These are phyloP conservation scores for Xanthoceras sorbifolium DNA, from an alignment of 345 rosid species.

Conservation along the genomic window DNA sequence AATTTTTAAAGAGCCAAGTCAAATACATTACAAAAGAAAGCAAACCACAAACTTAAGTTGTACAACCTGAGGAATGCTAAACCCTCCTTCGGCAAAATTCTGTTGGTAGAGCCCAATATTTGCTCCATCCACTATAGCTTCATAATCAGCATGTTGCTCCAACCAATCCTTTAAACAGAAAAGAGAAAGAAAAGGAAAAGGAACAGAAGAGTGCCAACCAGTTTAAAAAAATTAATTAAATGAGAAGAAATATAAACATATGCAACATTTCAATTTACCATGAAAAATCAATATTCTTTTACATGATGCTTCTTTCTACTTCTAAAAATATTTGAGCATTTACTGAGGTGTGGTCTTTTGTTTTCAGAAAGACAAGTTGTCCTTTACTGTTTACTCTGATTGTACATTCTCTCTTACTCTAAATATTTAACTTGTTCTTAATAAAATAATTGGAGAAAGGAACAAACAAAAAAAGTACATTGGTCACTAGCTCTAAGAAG, in stretches of 20 bases:
- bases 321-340: neutral
- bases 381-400: neutral
- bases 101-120: conserved; percentile 90
- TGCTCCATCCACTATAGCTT: conserved; percentile 90
- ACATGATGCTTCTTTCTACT: neutral
- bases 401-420: neutral
- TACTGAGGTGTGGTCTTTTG: neutral
- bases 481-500: neutral
- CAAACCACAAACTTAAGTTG: neutral
- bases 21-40: neutral
- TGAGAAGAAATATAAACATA: neutral
- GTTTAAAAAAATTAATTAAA: neutral
- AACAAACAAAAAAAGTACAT: neutral
- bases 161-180: conserved; percentile 63
- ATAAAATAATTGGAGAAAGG: neutral
- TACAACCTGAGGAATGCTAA: conserved; percentile 75
- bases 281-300: neutral
- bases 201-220: neutral
- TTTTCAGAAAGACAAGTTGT: too few relatives aligned
- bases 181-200: neutral
- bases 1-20: conserved; percentile 3
- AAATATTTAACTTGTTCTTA: neutral
- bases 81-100: conserved; percentile 83
- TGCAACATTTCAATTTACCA: neutral
- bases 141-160: conserved; percentile 54